Evolutionary conservation across 345 rosid species (phyloP).

Genomic region (Linum trigynum): DNA sequence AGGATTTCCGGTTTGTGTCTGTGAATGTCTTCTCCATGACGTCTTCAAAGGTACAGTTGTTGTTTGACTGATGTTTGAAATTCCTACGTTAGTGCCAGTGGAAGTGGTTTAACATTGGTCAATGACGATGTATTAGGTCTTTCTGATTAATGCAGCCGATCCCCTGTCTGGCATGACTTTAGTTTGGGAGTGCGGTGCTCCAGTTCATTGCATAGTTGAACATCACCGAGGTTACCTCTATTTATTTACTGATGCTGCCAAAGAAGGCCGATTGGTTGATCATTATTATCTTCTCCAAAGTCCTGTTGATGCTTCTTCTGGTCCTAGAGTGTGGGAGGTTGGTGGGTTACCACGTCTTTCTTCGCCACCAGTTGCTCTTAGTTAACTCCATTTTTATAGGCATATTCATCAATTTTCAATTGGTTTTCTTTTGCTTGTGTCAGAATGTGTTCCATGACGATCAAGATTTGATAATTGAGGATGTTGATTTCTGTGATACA

Average conservation of each 20-base stretch:
- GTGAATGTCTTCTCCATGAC: conserved; percentile 61
- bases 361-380: neutral
- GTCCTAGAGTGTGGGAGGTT: conserved; percentile 78
- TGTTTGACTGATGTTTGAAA: conserved; percentile 1
- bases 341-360: conserved; percentile 18
- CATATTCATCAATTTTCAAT: too few species aligned
- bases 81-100: conserved; percentile 7
- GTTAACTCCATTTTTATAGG: neutral
- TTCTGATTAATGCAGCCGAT: conserved; percentile 87
- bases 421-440: neutral
- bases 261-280: conserved; percentile 45
- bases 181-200: conserved; percentile 81
- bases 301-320: conserved; percentile 36
- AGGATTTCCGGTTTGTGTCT: conserved; percentile 68
- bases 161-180: conserved; percentile 67
- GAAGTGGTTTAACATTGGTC: conserved; percentile 9
- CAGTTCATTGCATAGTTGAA: conserved; percentile 74
- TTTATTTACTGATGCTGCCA: conserved; percentile 75
- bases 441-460: conserved; percentile 57
- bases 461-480: conserved; percentile 50
- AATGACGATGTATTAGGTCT: conserved; percentile 67
- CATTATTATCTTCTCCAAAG: conserved; percentile 74
- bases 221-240: conserved; percentile 84
- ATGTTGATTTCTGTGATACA: conserved; percentile 81
- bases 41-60: conserved; percentile 59